Percentiles rank a stretch among this genome's conserved stretches.
Evolutionary conservation across 768 basidiomycete species (phyloP).

Genomic region (Kwoniella heveanensis): DNA sequence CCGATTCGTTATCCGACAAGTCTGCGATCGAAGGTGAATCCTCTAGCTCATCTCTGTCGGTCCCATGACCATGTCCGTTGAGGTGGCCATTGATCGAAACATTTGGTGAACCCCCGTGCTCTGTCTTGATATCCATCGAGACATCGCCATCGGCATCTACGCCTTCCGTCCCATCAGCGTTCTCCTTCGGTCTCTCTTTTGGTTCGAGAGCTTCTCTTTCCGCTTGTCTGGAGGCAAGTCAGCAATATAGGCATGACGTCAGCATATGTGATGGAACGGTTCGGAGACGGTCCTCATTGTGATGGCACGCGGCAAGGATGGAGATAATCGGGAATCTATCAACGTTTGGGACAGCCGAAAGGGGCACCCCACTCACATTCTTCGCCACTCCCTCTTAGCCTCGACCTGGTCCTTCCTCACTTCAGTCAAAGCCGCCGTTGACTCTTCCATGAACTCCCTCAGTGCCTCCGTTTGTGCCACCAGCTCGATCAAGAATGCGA

Average conservation of each 20-base stretch:
- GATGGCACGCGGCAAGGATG: too few relatives aligned
- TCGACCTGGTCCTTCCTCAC: slow-evolving; percentile 94
- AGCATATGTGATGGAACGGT: neutral
- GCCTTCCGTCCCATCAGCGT: slow-evolving; percentile 11
- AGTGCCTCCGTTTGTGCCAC: slow-evolving; percentile 88
- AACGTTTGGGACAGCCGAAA: too few relatives aligned
- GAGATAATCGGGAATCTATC: too few relatives aligned
- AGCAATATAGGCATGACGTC: neutral
- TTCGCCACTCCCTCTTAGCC: slow-evolving; percentile 84
- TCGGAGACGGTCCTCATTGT: too few relatives aligned
- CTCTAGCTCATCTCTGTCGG: slow-evolving; percentile 42
- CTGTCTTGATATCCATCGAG: slow-evolving; percentile 42
- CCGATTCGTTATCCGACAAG: slow-evolving; percentile 64
- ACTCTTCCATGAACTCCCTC: slow-evolving; percentile 83
- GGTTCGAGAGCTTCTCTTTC: slow-evolving; percentile 51
- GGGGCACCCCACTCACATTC: slow-evolving; percentile 65
- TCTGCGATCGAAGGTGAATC: slow-evolving; percentile 35
- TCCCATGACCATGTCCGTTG: slow-evolving; percentile 13
- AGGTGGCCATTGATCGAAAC: slow-evolving; percentile 29
- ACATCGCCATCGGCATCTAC: slow-evolving; percentile 42
- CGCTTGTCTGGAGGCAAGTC: slow-evolving; percentile 47
- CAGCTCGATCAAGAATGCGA: slow-evolving; percentile 85
- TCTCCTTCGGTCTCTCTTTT: slow-evolving; percentile 33
- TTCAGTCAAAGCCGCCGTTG: slow-evolving; percentile 85
- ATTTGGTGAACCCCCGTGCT: slow-evolving; percentile 23